Conservation (phyloP, 306 rosid genomes). For the Alnus rubra region DNA sequence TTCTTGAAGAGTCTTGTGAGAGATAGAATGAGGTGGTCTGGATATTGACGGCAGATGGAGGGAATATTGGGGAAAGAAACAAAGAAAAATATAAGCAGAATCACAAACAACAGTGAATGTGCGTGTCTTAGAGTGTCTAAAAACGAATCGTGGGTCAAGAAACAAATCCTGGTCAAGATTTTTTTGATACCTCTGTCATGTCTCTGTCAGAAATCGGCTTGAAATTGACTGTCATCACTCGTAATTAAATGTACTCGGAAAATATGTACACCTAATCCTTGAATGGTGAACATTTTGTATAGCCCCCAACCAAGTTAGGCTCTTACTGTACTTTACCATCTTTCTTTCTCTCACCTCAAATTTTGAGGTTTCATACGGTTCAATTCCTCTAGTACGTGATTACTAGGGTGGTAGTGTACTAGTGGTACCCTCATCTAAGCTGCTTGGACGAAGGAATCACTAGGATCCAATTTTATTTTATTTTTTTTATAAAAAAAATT, state of each 20-base stretch:
- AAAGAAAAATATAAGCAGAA: neutral
- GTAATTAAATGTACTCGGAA: constrained; percentile 25
- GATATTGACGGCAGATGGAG: neutral
- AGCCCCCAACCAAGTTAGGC: constrained; percentile 13
- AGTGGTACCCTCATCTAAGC: constrained; percentile 1
- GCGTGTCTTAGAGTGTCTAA: neutral
- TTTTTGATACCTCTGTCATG: constrained; percentile 21
- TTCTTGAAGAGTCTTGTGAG: neutral
- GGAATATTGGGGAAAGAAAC: neutral
- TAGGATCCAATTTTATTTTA: neutral
- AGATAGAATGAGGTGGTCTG: neutral
- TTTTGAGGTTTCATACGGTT: neutral
- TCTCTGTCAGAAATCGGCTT: constrained; percentile 21
- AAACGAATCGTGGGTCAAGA: constrained; percentile 13
- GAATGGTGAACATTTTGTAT: constrained; percentile 10
- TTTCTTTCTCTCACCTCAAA: neutral
- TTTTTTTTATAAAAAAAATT: neutral
- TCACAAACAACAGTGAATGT: neutral
- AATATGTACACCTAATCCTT: constrained; percentile 25
- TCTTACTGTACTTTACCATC: neutral
- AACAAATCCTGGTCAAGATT: constrained; percentile 13
- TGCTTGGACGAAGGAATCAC: neutral
- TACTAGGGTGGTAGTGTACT: neutral
- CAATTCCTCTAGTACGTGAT: neutral
- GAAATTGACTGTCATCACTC: constrained; percentile 33